Evolutionary conservation across 2,329 filamentous ascomycete species (phyloP).

Genomic region (Aspergillus pseudoterreus): DNA sequence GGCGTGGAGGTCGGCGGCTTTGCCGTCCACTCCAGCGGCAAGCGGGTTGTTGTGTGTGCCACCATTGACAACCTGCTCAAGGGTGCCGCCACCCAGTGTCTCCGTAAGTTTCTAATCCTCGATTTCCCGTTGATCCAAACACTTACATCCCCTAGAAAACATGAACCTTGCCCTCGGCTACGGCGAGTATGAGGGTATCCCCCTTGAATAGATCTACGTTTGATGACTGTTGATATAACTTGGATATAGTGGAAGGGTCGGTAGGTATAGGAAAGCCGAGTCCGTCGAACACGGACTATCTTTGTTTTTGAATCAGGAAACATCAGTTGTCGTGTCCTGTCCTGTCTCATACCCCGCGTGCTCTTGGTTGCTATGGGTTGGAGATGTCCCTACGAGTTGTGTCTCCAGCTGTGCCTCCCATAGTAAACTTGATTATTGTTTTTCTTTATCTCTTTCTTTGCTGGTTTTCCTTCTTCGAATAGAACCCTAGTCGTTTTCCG

Average conservation of each 20-base stretch:
- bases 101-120: slow-evolving; percentile 62
- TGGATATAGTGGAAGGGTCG: slow-evolving; percentile 11
- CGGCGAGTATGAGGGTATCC: slow-evolving; percentile 84
- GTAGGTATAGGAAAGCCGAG: slow-evolving; percentile 15
- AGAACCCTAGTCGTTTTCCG: slow-evolving; percentile 8
- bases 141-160: slow-evolving; percentile 58
- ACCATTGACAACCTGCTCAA: slow-evolving; percentile 94
- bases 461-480: slow-evolving; percentile 7
- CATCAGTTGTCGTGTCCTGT: slow-evolving; percentile 2
- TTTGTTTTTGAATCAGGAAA: slow-evolving; percentile 11
- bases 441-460: slow-evolving; percentile 8
- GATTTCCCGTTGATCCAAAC: neutral
- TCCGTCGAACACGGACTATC: slow-evolving; percentile 9
- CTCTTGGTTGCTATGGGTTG: slow-evolving; percentile 27
- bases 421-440: slow-evolving; percentile 17
- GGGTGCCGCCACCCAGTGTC: slow-evolving; percentile 86
- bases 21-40: slow-evolving; percentile 83
- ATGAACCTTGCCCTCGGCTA: slow-evolving; percentile 92
- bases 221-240: slow-evolving; percentile 14
- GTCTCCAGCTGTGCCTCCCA: slow-evolving; percentile 18
- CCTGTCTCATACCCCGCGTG: slow-evolving; percentile 27
- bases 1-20: slow-evolving; percentile 93
- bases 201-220: slow-evolving; percentile 46
- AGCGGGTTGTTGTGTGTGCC: slow-evolving; percentile 88
- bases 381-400: slow-evolving; percentile 18